Evolutionary conservation across 1,284 basidiomycete genomes (phyloP).

Genomic region (Ustilago cynodontis): DNA sequence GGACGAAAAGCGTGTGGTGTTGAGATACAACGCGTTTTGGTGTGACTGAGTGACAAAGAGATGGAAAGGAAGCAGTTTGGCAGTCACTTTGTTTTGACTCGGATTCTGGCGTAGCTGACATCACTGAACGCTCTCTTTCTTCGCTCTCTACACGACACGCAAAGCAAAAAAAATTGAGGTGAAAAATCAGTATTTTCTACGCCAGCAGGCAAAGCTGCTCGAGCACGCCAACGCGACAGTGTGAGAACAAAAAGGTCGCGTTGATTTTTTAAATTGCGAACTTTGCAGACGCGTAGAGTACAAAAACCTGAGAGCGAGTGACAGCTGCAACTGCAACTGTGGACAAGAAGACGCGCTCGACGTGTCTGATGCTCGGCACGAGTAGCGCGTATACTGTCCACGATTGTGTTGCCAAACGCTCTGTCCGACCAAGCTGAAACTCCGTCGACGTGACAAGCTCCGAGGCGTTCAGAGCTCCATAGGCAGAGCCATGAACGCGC

Average conservation of each 20-base stretch:
- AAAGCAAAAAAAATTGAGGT: not conserved
- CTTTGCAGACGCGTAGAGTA: conserved; percentile 20
- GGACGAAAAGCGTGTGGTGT: conserved; percentile 39
- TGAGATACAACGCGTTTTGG: conserved; percentile 37
- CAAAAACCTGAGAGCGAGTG: too few species aligned
- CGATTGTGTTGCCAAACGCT: not conserved
- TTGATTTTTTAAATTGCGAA: not conserved
- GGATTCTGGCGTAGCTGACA: conserved; percentile 22
- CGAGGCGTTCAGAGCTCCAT: not conserved
- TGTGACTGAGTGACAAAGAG: not conserved
- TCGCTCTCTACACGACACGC: conserved; percentile 49
- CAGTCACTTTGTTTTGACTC: not conserved
- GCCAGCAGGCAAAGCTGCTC: not conserved
- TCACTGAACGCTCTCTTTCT: conserved; percentile 10
- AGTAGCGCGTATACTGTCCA: not conserved
- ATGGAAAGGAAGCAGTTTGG: not conserved
- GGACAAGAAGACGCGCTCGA: not conserved
- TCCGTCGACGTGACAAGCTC: not conserved
- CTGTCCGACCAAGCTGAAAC: conserved; percentile 4
- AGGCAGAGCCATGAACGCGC: not conserved
- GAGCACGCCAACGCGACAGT: not conserved
- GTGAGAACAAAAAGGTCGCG: not conserved
- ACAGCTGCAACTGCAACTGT: too few species aligned
- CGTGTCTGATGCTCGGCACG: conserved; percentile 22
- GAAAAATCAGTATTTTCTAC: conserved; percentile 15